Evolutionary conservation across 768 basidiomycete genomes (phyloP), one percentile per base, ranked within the genome.

Genomic region (Mycena latifolia): DNA sequence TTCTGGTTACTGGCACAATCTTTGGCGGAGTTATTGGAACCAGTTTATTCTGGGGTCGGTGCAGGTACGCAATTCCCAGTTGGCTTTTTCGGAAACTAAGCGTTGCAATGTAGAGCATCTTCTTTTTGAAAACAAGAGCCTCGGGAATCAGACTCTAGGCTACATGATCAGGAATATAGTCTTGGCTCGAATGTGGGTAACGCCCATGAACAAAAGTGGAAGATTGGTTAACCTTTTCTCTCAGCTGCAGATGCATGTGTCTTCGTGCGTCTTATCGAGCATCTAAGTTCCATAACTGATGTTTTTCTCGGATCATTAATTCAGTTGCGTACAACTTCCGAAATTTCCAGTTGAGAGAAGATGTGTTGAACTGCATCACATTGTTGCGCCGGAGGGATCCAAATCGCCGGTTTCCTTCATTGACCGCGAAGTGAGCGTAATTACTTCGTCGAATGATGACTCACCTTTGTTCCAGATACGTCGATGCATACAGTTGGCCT

Each of bases 221-320:
- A 61, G 7, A 27, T 5, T 53, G 58, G 22, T 31, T 37, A 8
- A 58, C 14, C 57, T 33, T 51, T 39, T 87, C 86, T 27, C 86
- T 82, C 67, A 79, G 80, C 60, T 77, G 79, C 12, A 69, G 87
- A 18, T 84, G 82, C 60, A 71, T 88, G 28, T 70, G 88, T 88
- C 72, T 60, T 82, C 80, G 60, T 43, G 20, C 33, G 57, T 41
- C 51, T 18, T 22, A n/a, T n/a, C 22, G 17, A 8, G 5, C 18
- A 24, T 41, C 18, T 28, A 11, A 51, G 20, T 28, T n/a, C n/a
- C 22, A 39, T 47, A 52, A 53, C 46, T 41, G n/a, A 56, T 29
- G n/a, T 28, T 41, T 22, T 5, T 12, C 11, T 46, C 12, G n/a
- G 48, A 48, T n/a, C n/a, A n/a, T n/a, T 45, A 22, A 14, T 43